These are phyloP conservation scores for Corrigiola litoralis DNA, from an alignment of 179 eudicot genomes.

Conservation along the genomic window DNA sequence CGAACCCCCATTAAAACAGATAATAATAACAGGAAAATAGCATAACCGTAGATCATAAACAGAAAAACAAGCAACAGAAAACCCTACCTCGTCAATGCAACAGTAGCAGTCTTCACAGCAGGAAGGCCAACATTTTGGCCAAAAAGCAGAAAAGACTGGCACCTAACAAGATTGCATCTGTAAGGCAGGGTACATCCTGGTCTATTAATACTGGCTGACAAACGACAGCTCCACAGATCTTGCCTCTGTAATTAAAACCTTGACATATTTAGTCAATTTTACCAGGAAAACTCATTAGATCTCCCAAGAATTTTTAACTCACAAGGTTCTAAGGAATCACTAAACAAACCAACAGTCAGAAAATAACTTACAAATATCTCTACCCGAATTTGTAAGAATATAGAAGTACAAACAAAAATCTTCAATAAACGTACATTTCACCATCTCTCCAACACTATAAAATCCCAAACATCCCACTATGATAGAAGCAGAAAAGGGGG, in stretches of 20 bases:
- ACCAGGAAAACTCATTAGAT: not conserved
- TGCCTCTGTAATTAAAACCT: conserved; percentile 34
- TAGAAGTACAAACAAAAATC: not conserved
- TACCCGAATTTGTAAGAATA: not conserved
- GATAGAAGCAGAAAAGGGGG: too few relatives aligned
- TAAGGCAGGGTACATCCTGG: conserved; percentile 34
- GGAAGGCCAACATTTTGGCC: conserved; percentile 38
- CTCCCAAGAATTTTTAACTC: not conserved
- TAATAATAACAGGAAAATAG: not conserved
- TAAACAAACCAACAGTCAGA: not conserved
- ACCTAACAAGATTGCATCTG: conserved; percentile 34
- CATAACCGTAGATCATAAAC: not conserved
- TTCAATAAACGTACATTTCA: not conserved
- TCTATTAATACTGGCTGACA: conserved; percentile 36
- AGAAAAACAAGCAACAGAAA: conserved; percentile 1
- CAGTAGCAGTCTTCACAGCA: conserved; percentile 47
- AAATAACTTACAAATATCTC: not conserved
- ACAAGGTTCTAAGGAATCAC: not conserved
- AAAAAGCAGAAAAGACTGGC: conserved; percentile 45
- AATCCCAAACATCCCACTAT: not conserved
- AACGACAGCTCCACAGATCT: conserved; percentile 42
- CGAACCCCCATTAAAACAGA: not conserved
- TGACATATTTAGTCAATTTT: conserved; percentile 3
- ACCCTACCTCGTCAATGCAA: conserved; percentile 54
- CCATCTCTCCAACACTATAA: not conserved